phyloP scores from a whole-genome alignment of 345 rosid species.

The Passiflora organensis region DNA sequence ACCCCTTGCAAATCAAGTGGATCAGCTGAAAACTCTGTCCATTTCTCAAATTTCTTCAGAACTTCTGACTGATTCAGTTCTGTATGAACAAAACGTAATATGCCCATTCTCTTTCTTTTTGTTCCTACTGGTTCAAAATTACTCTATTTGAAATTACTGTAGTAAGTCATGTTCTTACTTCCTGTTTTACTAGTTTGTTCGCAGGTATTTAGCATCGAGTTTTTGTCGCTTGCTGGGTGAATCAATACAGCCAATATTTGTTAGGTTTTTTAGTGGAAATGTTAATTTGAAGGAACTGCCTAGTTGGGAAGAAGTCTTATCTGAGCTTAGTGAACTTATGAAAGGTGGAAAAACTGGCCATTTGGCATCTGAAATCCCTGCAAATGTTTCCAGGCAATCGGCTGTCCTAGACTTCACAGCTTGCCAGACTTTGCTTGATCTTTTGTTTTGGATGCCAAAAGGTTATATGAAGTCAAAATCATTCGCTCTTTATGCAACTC shows the following conservation, averaged over 20 bases:
- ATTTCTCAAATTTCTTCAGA: slow-evolving; percentile 50
- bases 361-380: slow-evolving; percentile 10
- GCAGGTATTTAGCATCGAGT: slow-evolving; percentile 72
- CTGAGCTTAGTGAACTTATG: slow-evolving; percentile 38
- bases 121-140: background rate
- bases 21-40: slow-evolving; percentile 30
- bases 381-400: slow-evolving; percentile 9
- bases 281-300: slow-evolving; percentile 38
- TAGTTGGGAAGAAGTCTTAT: slow-evolving; percentile 57
- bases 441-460: slow-evolving; percentile 75
- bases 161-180: slow-evolving; percentile 11
- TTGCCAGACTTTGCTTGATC: slow-evolving; percentile 56
- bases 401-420: slow-evolving; percentile 33
- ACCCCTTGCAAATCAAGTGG: slow-evolving; percentile 24
- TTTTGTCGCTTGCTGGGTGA: slow-evolving; percentile 52
- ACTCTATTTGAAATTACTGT: background rate
- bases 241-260: slow-evolving; percentile 30
- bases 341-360: slow-evolving; percentile 15
- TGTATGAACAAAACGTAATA: slow-evolving; percentile 70
- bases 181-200: slow-evolving; percentile 62
- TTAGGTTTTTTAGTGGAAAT: slow-evolving; percentile 26
- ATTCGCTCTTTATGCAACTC: slow-evolving; percentile 42
- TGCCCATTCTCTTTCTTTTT: background rate
- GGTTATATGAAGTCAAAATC: slow-evolving; percentile 54
- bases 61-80: slow-evolving; percentile 52